These are phyloP conservation scores for Nitzschia palea DNA, from an alignment of 108 stramenopile genomes.

Conservation along the genomic window DNA sequence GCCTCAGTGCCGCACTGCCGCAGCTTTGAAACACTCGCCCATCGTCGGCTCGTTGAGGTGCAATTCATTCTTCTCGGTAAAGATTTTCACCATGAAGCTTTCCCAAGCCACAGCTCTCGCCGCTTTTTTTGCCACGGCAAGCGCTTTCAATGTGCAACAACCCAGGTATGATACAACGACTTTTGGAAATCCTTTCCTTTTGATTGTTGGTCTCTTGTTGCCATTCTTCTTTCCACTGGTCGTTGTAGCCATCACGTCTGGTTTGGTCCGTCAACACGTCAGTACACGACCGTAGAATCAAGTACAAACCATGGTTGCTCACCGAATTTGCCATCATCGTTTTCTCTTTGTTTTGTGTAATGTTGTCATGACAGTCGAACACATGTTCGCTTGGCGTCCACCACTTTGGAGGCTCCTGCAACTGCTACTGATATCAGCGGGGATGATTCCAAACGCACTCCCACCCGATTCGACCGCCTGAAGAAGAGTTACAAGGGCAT, in stretches of 20 bases:
- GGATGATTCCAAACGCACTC: neutral
- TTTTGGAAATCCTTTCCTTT: neutral
- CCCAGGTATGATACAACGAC: slow-evolving; percentile 5
- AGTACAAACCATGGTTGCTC: slow-evolving; percentile 5
- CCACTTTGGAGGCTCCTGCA: slow-evolving; percentile 24
- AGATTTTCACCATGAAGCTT: slow-evolving; percentile 26
- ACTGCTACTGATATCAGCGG: neutral
- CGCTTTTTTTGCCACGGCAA: slow-evolving; percentile 28
- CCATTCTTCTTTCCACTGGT: neutral
- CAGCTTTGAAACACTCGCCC: too few relatives aligned
- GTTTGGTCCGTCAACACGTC: slow-evolving; percentile 11
- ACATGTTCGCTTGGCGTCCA: slow-evolving; percentile 8
- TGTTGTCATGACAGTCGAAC: neutral
- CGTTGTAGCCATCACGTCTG: neutral
- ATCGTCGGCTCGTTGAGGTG: neutral
- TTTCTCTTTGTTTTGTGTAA: neutral
- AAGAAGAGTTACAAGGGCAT: slow-evolving; percentile 83
- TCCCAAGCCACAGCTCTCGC: slow-evolving; percentile 20
- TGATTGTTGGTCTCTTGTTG: neutral
- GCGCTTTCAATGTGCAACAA: slow-evolving; percentile 8
- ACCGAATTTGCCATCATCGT: neutral
- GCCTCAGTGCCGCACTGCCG: too few relatives aligned
- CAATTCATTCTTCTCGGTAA: too few relatives aligned
- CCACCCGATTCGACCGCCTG: slow-evolving; percentile 77
- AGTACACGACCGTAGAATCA: neutral